Evolutionary conservation across 345 rosid species (phyloP).

Genomic region (Boechera retrofracta): DNA sequence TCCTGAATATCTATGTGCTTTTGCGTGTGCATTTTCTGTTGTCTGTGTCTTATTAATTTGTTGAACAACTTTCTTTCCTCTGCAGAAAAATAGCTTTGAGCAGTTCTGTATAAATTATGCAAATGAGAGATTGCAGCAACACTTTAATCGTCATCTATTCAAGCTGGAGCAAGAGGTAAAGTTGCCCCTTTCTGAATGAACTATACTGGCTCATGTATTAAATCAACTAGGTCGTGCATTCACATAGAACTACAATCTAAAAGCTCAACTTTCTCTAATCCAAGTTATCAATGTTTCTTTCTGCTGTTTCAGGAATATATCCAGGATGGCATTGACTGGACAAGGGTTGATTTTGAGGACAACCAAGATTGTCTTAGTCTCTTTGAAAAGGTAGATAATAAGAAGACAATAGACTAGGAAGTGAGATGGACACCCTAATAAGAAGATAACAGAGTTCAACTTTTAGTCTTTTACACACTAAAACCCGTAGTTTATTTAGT

Average conservation of each 20-base stretch:
- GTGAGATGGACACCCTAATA: constrained; percentile 3
- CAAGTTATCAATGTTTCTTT: constrained; percentile 23
- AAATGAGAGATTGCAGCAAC: constrained; percentile 98
- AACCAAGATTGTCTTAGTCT: constrained; percentile 97
- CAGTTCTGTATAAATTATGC: constrained; percentile 99
- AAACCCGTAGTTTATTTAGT: neutral
- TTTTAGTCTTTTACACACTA: neutral
- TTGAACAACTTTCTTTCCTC: constrained; percentile 27
- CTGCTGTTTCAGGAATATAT: constrained; percentile 74
- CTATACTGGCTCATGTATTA: neutral
- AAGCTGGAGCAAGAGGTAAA: constrained; percentile 98
- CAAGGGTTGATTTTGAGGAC: constrained; percentile 97
- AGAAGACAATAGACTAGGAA: constrained; percentile 23
- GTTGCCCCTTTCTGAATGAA: constrained; percentile 17
- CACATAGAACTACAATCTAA: constrained; percentile 2
- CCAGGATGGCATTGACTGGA: constrained; percentile 99
- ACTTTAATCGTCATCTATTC: constrained; percentile 95
- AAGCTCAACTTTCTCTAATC: constrained; percentile 2
- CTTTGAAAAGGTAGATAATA: constrained; percentile 82
- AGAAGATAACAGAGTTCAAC: neutral
- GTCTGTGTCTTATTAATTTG: constrained; percentile 16
- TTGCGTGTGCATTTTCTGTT: neutral
- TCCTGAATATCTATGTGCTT: constrained; percentile 12
- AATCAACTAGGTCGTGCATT: constrained; percentile 6
- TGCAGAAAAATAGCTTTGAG: constrained; percentile 98